Evolutionary conservation across 163 green algal species (phyloP).

Genomic region (Chlorella variabilis): DNA sequence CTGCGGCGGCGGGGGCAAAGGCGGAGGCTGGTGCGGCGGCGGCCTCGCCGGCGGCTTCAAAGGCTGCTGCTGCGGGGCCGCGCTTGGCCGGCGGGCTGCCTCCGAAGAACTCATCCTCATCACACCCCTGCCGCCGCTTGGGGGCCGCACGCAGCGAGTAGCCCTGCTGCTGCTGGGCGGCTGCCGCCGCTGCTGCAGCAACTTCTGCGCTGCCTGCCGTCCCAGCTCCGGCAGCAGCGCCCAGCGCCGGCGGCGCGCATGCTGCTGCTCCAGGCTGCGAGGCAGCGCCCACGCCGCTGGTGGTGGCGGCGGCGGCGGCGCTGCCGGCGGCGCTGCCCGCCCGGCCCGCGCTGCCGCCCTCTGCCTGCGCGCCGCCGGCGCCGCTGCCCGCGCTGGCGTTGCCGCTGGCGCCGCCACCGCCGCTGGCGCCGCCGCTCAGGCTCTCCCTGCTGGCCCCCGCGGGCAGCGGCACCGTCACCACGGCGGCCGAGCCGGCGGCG

Average conservation of each 20-base stretch:
- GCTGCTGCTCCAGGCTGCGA: background rate
- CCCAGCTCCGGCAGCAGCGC: background rate
- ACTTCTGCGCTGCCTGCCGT: background rate
- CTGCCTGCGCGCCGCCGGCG: background rate
- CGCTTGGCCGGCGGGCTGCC: slow-evolving; percentile 21
- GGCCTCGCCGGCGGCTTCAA: background rate
- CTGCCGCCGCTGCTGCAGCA: background rate
- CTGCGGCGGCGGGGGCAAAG: background rate
- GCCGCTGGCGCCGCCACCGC: background rate
- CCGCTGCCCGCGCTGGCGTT: background rate
- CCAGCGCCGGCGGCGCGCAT: background rate
- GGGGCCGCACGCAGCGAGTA: background rate
- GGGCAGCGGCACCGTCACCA: slow-evolving; percentile 14
- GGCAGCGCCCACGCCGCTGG: background rate
- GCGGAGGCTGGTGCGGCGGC: background rate
- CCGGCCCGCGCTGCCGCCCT: background rate
- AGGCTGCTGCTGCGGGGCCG: background rate
- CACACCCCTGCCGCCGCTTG: slow-evolving; percentile 15
- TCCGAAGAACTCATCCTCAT: background rate
- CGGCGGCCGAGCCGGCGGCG: slow-evolving; percentile 8
- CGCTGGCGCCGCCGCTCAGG: slow-evolving; percentile 13
- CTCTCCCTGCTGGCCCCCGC: background rate
- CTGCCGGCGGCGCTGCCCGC: background rate
- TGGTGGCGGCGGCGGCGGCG: background rate
- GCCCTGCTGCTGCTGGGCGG: background rate